Base-by-base conservation (phyloP, 306 rosid genomes). In the Echinosophora koreensis region DNA sequence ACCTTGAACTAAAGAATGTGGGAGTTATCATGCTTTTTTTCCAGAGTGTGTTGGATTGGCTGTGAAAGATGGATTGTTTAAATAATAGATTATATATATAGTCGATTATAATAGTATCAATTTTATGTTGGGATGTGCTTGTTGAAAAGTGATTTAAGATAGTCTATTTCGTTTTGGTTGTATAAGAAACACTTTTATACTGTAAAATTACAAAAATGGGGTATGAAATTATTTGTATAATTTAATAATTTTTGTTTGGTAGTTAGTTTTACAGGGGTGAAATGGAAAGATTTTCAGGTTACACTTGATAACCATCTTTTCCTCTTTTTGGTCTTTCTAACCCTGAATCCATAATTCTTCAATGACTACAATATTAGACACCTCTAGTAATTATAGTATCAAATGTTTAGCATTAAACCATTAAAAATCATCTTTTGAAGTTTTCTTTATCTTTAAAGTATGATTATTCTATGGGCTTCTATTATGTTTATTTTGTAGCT, bases 401-500 rank as follows among this genome's bases (percentile, higher is more conserved):
- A 22, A 3, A 15, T 35, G 1, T 66, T 56, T 71, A 27, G 49
- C 54, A 17, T 73, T 49, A 37, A 66, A 32, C 63, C 37, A 56
- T 39, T 60, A 54, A 51, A 54, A 9, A 44, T 62, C 17, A 17
- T 18, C 66, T 22, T 10, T 69, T 4, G 3, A 46, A 16, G 16
- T 9, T 57, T 68, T 74, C 38, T 67, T 50, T 39, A 14, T 69
- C 15, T 77, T 58, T 55, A 41, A 66, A 74, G 27, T 22, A 47
- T 51, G 56, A 32, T 64, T 66, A 51, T 59, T 73, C 73, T n/a
- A 16, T 22, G 39, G 44, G 55, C 44, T 74, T 51, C 37, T 54
- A 52, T 42, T 62, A 61, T 67, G 30, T 69, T 73, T 49, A 35
- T 68, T 71, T 49, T 44, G 39, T 68, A 27, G 66, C 44, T 39